phyloP scores from a whole-genome alignment of 2,329 filamentous ascomycete species.

The Furcasterigmium furcatum region DNA sequence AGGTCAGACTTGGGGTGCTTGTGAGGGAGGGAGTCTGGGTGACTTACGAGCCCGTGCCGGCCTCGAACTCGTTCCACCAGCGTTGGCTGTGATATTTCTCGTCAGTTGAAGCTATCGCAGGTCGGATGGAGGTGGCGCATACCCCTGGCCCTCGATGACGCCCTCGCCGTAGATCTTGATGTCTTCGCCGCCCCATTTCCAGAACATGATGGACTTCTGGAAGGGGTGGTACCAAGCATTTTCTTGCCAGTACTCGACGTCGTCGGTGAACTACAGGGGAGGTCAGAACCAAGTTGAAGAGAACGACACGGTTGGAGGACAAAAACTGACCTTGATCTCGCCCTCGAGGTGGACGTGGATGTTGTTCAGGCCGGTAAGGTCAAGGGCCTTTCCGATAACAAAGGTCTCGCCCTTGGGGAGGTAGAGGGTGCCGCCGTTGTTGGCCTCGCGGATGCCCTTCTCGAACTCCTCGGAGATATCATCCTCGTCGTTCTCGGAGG shows the following conservation, averaged over 20 bases:
- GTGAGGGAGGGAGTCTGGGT: not conserved
- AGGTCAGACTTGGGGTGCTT: not conserved
- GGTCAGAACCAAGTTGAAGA: too few species aligned
- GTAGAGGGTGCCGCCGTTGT: conserved; percentile 55
- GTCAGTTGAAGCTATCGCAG: not conserved
- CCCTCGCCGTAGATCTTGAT: conserved; percentile 59
- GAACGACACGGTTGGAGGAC: too few species aligned
- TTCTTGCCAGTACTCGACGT: conserved; percentile 39
- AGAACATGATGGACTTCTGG: conserved; percentile 53
- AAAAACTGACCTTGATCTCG: conserved; percentile 34
- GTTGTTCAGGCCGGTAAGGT: conserved; percentile 55
- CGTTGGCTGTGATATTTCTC: conserved; percentile 20
- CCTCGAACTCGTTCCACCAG: conserved; percentile 39
- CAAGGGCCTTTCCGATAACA: conserved; percentile 56
- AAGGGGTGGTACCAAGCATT: conserved; percentile 37
- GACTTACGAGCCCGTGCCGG: conserved; percentile 16
- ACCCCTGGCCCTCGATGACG: conserved; percentile 53
- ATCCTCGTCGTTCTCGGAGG: conserved; percentile 48
- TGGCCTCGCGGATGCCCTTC: conserved; percentile 51
- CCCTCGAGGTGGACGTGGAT: conserved; percentile 57
- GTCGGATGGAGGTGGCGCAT: too few species aligned
- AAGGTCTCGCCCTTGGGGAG: conserved; percentile 51
- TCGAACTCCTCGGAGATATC: conserved; percentile 56
- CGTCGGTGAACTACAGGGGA: conserved; percentile 37
- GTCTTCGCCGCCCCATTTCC: conserved; percentile 59